Base-by-base conservation (phyloP, 345 rosid genomes). In the Iberis pinnata region DNA sequence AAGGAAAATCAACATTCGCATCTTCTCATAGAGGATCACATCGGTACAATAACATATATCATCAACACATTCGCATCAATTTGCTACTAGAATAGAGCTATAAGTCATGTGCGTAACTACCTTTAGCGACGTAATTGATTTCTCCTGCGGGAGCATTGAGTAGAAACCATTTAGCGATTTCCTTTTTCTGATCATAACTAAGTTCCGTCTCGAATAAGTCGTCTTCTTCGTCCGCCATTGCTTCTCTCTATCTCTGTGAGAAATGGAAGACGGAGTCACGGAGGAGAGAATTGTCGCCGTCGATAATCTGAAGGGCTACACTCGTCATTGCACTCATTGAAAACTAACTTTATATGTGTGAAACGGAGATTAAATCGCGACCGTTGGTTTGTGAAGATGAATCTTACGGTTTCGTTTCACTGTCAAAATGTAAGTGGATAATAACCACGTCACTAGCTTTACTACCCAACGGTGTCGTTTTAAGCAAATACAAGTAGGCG, bases 121-220 rank as follows among this genome's bases (percentile, higher is more conserved):
- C 98, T 83, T 88, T 88, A 44, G 89, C 93, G 20, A 88, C 78
- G 79, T 76, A 92, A 73, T 85, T 86, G 84, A 92, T 92, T 85
- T 92, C 99, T 5, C 97, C 99, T 36, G 82, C 78, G 27, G 99
- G 97, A 49, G 99, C 67, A 69, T 92, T 83, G 73, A 88, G 88
- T 56, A 92, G 84, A 77, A 92, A 88, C 99, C 99, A 92, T 72
- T 83, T 92, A 6, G 99, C 95, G 78, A 92, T 92, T 71, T 92
- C 97, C 71, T 74, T 85, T 81, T 83, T 92, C 63, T 85, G 97
- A 32, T 80, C 71, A 52, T 65, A 63, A 75, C 72, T 83, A 16
- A 83, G 75, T 56, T 83, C 92, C 9, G 59, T 72, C 43, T 74
- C 82, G 45, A 44, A 61, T 50, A 51, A 63, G 45, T 58, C 74